Evolutionary conservation across 495 filamentous ascomycete genomes (phyloP).

Genomic region (Tuber aestivum): DNA sequence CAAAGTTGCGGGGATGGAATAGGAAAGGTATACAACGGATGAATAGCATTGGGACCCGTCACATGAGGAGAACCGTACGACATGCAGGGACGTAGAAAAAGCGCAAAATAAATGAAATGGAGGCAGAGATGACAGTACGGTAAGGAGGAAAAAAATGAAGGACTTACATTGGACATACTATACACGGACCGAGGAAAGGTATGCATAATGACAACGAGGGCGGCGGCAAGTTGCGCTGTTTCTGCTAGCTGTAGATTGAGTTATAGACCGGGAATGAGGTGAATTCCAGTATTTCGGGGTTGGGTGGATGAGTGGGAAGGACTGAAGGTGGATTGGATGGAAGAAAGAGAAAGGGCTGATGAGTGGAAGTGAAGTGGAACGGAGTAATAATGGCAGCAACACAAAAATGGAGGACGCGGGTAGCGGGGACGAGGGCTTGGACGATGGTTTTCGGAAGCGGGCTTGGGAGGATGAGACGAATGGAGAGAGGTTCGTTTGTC

Average conservation of each 20-base stretch:
- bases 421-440: neutral
- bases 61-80: conserved; percentile 26
- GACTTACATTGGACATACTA: conserved; percentile 37
- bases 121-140: conserved; percentile 2
- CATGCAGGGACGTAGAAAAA: conserved; percentile 35
- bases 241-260: conserved; percentile 27
- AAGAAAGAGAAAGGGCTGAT: neutral
- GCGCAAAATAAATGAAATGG: conserved; percentile 25
- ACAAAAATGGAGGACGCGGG: neutral
- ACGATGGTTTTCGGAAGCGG: neutral
- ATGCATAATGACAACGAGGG: conserved; percentile 24
- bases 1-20: conserved; percentile 31
- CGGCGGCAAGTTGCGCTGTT: conserved; percentile 11
- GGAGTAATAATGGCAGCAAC: neutral
- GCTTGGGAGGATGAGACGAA: neutral
- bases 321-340: neutral
- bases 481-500: neutral
- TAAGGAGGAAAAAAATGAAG: conserved; percentile 25
- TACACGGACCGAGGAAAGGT: conserved; percentile 37
- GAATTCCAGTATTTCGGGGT: neutral
- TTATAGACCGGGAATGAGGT: neutral
- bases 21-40: conserved; percentile 24
- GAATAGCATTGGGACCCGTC: conserved; percentile 24
- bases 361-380: neutral
- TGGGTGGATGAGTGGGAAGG: neutral